phyloP scores from a whole-genome alignment of 805 yeast genomes.

The Saccharomycopsis fibuligera region DNA sequence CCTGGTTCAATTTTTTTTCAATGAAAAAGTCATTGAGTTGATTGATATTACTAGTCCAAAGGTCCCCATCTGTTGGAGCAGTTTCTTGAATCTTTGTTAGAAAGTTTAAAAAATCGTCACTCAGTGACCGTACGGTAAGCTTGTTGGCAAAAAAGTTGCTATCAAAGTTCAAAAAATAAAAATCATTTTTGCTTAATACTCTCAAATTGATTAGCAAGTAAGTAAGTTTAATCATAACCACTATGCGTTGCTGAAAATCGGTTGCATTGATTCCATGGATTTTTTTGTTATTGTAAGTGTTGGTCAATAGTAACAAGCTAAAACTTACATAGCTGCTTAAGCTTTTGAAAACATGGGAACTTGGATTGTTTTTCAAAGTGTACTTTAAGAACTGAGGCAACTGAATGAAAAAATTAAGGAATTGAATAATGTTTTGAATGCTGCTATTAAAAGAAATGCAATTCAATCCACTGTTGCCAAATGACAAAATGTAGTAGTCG shows the following conservation, averaged over 20 bases:
- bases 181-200: slow-evolving; percentile 12
- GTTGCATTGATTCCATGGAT: not conserved
- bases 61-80: not conserved
- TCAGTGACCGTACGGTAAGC: not conserved
- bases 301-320: slow-evolving; percentile 3
- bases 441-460: not conserved
- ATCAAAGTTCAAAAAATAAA: slow-evolving; percentile 11
- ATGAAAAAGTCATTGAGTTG: slow-evolving; percentile 5
- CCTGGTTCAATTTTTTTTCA: slow-evolving; percentile 14
- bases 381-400: slow-evolving; percentile 9
- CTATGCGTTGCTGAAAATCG: slow-evolving; percentile 1
- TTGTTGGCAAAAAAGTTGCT: not conserved
- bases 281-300: not conserved
- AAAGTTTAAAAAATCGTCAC: not conserved
- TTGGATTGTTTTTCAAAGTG: slow-evolving; percentile 2
- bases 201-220: slow-evolving; percentile 8
- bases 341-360: not conserved
- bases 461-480: no score
- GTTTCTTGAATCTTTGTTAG: not conserved
- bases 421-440: not conserved
- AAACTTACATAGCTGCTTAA: slow-evolving; percentile 2
- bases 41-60: slow-evolving; percentile 8
- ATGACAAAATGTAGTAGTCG: not conserved
- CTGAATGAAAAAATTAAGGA: slow-evolving; percentile 8
- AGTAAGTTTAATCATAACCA: slow-evolving; percentile 3